A percentile compares a stretch with the other conserved stretches of the same genome.
These are phyloP conservation scores for Plectranthus barbatus DNA, from an alignment of 257 asterid genomes.

Conservation along the genomic window DNA sequence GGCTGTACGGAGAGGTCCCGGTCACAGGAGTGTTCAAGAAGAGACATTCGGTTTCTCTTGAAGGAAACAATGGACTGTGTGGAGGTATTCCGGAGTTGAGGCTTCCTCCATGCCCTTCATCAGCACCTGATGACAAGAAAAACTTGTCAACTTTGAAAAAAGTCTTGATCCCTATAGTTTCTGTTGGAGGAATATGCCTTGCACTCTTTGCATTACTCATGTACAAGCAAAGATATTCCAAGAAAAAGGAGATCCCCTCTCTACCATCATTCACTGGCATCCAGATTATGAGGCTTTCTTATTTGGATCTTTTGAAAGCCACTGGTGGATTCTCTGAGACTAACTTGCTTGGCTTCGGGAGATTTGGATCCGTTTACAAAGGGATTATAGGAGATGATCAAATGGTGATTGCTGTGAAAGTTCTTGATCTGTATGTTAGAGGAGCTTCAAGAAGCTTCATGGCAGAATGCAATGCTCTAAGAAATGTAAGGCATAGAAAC, in stretches of 20 bases:
- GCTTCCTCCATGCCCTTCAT: background rate
- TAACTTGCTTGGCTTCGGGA: background rate
- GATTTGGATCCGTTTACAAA: background rate
- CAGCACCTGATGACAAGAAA: background rate
- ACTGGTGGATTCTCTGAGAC: slow-evolving; percentile 14
- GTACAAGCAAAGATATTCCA: background rate
- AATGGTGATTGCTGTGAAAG: slow-evolving; percentile 9
- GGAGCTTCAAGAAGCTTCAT: slow-evolving; percentile 25
- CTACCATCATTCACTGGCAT: background rate
- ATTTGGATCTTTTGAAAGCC: slow-evolving; percentile 13
- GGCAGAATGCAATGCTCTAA: slow-evolving; percentile 17
- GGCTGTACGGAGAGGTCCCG: slow-evolving; percentile 13
- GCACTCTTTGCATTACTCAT: background rate
- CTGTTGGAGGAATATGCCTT: background rate
- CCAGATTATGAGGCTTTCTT: slow-evolving; percentile 11
- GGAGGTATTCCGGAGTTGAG: slow-evolving; percentile 5
- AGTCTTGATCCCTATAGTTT: background rate
- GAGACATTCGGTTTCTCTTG: background rate
- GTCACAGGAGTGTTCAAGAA: background rate
- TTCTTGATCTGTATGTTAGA: slow-evolving; percentile 3
- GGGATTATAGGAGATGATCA: background rate
- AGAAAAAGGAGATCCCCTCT: background rate
- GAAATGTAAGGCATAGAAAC: slow-evolving; percentile 19
- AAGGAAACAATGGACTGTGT: slow-evolving; percentile 10
- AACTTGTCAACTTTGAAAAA: background rate